A percentile compares a stretch with the other conserved stretches of the same genome.
phyloP scores from a whole-genome alignment of 2,329 filamentous ascomycete genomes.

The Aspergillus caelatus region DNA sequence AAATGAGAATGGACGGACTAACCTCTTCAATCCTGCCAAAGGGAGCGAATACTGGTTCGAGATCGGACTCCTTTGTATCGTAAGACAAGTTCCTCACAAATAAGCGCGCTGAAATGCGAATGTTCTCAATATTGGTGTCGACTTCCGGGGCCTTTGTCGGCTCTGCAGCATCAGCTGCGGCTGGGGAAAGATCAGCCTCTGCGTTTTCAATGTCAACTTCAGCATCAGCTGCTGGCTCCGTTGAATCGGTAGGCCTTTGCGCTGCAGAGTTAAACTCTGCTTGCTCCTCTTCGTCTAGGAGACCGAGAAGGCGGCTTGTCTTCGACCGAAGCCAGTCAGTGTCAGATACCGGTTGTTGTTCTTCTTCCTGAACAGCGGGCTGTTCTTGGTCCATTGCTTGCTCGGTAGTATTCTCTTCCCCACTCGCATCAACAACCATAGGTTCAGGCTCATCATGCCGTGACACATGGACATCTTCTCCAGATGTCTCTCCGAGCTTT shows the following conservation, averaged over 20 bases:
- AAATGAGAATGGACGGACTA: conserved; percentile 48
- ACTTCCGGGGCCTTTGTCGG: conserved; percentile 25
- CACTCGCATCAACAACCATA: conserved; percentile 29
- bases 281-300: conserved; percentile 69
- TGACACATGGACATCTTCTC: conserved; percentile 48
- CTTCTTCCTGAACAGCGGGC: conserved; percentile 30
- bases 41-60: conserved; percentile 68
- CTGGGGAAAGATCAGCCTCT: conserved; percentile 19
- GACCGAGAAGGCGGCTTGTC: conserved; percentile 81
- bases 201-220: conserved; percentile 17
- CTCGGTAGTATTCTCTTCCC: conserved; percentile 20
- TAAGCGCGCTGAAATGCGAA: conserved; percentile 73
- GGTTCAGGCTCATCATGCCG: conserved; percentile 22
- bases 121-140: conserved; percentile 59
- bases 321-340: conserved; percentile 89
- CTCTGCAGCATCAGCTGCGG: conserved; percentile 10
- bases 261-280: conserved; percentile 44
- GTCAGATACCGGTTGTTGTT: conserved; percentile 60
- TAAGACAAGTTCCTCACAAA: conserved; percentile 92
- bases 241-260: conserved; percentile 20
- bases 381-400: conserved; percentile 21
- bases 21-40: conserved; percentile 87
- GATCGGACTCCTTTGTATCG: conserved; percentile 73
- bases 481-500: conserved; percentile 60
- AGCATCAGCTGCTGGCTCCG: conserved; percentile 12